Conservation (phyloP, 768 basidiomycete species). For the Crucibulum laeve region DNA sequence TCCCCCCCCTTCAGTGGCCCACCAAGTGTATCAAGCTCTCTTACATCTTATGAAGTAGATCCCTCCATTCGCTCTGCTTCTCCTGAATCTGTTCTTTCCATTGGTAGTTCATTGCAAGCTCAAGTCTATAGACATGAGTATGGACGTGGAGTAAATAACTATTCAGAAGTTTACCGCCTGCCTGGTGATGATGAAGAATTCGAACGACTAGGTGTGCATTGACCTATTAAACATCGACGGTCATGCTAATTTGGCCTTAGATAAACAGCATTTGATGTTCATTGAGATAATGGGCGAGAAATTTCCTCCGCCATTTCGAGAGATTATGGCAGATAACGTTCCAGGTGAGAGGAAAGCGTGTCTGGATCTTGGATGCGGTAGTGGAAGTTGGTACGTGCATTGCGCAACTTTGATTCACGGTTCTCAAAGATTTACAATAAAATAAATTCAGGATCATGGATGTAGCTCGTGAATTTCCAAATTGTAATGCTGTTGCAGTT, state of each 20-base stretch:
- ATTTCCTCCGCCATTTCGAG: constrained; percentile 54
- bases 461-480: constrained; percentile 66
- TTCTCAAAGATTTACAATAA: not conserved
- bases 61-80: constrained; percentile 59
- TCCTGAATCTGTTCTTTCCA: constrained; percentile 63
- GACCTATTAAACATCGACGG: not conserved
- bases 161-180: constrained; percentile 73
- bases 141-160: constrained; percentile 69
- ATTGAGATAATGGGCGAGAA: constrained; percentile 56
- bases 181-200: constrained; percentile 80
- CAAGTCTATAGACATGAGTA: constrained; percentile 61
- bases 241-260: constrained; percentile 27
- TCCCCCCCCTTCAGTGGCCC: constrained; percentile 31
- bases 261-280: constrained; percentile 66
- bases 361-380: constrained; percentile 78
- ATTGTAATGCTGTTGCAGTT: constrained; percentile 66
- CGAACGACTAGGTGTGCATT: constrained; percentile 54
- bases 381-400: constrained; percentile 59
- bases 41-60: constrained; percentile 48
- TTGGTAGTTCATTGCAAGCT: constrained; percentile 59
- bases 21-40: constrained; percentile 37
- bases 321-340: constrained; percentile 56
- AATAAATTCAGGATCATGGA: constrained; percentile 63
- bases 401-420: not conserved
- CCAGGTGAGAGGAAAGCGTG: constrained; percentile 56